phyloP scores from a whole-genome alignment of 768 basidiomycete species.

The Phanerochaete sordida region DNA sequence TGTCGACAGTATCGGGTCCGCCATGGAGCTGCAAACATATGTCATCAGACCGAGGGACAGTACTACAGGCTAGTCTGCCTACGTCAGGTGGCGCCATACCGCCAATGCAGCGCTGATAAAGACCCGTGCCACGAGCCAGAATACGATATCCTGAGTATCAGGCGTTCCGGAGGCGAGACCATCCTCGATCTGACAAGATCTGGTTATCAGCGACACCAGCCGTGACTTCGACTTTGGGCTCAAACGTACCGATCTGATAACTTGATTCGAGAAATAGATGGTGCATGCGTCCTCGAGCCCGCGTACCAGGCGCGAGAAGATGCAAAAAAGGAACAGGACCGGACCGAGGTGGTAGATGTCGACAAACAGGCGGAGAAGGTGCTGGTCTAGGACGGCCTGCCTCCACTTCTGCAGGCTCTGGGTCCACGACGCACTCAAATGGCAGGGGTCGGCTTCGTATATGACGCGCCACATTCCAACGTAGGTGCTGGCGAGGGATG shows the following conservation, averaged over 20 bases:
- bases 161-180: not conserved
- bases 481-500: not conserved
- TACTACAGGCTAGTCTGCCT: not conserved
- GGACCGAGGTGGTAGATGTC: slow-evolving; percentile 7
- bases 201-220: too few relatives aligned
- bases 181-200: not conserved
- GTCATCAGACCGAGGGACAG: too few relatives aligned
- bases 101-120: not conserved
- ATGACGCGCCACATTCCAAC: slow-evolving; percentile 3
- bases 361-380: not conserved
- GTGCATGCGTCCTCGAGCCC: slow-evolving; percentile 4
- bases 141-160: not conserved
- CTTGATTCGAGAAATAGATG: not conserved
- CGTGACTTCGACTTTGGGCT: too few relatives aligned
- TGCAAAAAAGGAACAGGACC: not conserved
- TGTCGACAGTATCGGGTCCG: not conserved
- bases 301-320: not conserved
- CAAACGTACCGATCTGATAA: not conserved
- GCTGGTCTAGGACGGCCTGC: not conserved
- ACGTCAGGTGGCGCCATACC: not conserved
- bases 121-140: not conserved
- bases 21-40: not conserved
- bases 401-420: not conserved
- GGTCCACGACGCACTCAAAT: not conserved
- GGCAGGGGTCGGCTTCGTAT: not conserved